A percentile compares a stretch with the other conserved stretches of the same genome.
Conservation (phyloP, 129 eudicot species). For the Helichrysum umbraculigerum region DNA sequence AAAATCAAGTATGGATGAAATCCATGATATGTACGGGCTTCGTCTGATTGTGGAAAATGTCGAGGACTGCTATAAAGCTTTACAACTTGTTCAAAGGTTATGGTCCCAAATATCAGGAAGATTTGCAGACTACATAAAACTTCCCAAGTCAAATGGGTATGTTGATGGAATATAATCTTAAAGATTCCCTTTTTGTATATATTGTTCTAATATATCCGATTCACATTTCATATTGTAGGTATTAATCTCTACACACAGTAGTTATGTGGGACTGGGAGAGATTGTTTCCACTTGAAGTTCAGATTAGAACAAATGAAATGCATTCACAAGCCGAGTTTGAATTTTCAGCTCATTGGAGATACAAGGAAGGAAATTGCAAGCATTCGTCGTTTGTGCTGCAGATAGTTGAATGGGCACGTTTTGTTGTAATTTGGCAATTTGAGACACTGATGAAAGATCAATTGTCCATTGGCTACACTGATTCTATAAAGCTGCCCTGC, state of each 20-base stretch:
- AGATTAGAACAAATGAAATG: conserved; percentile 83
- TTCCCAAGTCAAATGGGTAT: conserved; percentile 82
- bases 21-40: conserved; percentile 88
- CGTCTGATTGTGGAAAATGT: conserved; percentile 81
- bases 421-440: conserved; percentile 90
- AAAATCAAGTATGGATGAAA: conserved; percentile 77
- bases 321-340: conserved; percentile 93
- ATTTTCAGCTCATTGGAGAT: conserved; percentile 51
- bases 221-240: conserved; percentile 37
- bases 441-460: conserved; percentile 65
- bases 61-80: conserved; percentile 86
- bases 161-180: background rate
- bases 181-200: background rate
- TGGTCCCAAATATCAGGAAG: conserved; percentile 90
- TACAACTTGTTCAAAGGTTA: conserved; percentile 57
- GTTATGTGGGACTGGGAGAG: conserved; percentile 58
- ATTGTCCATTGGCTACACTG: conserved; percentile 36
- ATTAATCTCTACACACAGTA: conserved; percentile 86
- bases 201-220: background rate
- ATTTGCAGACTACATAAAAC: conserved; percentile 74
- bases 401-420: conserved; percentile 95
- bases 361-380: conserved; percentile 65
- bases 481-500: conserved; percentile 62
- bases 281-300: conserved; percentile 83
- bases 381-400: conserved; percentile 83